Evolutionary conservation across 257 asterid species (phyloP), one percentile per base, ranked within the genome.

Genomic region (Plantago ovata): DNA sequence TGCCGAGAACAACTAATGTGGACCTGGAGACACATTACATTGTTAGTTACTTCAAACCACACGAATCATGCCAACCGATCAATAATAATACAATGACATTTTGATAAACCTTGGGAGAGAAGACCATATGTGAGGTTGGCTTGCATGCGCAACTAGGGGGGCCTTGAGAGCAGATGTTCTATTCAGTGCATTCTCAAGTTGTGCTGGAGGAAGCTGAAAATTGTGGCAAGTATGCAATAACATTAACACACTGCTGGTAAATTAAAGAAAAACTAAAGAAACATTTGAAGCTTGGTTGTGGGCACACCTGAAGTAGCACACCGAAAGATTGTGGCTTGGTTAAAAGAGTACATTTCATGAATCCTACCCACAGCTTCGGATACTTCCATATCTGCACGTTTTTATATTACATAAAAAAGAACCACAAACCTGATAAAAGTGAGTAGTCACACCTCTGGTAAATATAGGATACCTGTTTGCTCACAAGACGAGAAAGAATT

Each of bases 351-450:
- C 99, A 93, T 73, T 89, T 89, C 71, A 86, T 67, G 73, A 93
- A 93, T 68, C 99, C 99, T 46, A 93, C 99, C 99, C 99, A 93
- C 60, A 75, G 83, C 85, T 90, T 89, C n/a, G 99, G 99, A 69
- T 81, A 74, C 67, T 81, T 93, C 99, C 99, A 93, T 72, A 93
- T 89, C 97, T 92, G 86, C 73, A 72, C 9, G 47, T 13, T 33
- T n/a, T 21, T 36, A 49, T 60, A 63, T 20, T 1, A 20, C 14
- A 49, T 42, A 42, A 58, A 24, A 59, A 18, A 56, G 38, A 46
- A 66, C 45, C 64, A 52, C 38, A 56, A 58, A 49, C 38, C 58
- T 61, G 70, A 56, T 51, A 18, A 44, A 21, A 11, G 19, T 28
- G 53, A 61, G 56, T 49, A 69, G 63, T 22, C 51, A 24, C n/a